phyloP scores from a whole-genome alignment of 2,329 filamentous ascomycete species.

The Penicillium olsonii region DNA sequence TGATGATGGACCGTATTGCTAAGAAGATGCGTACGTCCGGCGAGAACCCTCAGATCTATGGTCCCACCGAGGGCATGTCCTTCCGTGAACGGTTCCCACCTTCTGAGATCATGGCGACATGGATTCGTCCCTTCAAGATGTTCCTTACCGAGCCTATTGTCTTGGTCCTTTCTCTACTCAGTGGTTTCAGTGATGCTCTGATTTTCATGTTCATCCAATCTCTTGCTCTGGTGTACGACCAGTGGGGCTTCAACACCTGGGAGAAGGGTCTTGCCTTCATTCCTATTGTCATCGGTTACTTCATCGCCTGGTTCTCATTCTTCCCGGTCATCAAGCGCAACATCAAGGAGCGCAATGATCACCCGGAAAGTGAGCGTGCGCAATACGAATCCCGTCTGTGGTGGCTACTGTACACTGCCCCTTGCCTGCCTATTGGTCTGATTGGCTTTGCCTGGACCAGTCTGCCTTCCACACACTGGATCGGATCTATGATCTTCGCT shows the following conservation, averaged over 20 bases:
- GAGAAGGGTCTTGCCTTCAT: conserved; percentile 56
- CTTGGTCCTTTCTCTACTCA: conserved; percentile 60
- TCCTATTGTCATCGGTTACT: conserved; percentile 59
- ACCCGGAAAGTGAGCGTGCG: conserved; percentile 54
- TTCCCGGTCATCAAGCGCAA: conserved; percentile 57
- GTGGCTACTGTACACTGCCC: conserved; percentile 62
- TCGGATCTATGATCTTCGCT: conserved; percentile 62
- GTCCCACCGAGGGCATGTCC: conserved; percentile 69
- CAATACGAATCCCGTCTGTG: conserved; percentile 67
- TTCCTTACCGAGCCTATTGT: conserved; percentile 68
- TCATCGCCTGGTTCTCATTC: conserved; percentile 61
- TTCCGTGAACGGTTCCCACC: conserved; percentile 61
- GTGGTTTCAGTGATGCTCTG: conserved; percentile 64
- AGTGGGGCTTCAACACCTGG: conserved; percentile 59
- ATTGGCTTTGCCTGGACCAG: conserved; percentile 65
- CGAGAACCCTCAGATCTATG: conserved; percentile 63
- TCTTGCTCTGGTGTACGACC: conserved; percentile 59
- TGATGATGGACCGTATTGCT: conserved; percentile 77
- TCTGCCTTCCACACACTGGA: conserved; percentile 60
- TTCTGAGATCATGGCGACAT: conserved; percentile 59
- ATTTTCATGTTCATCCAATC: conserved; percentile 69
- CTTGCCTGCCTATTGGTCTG: conserved; percentile 61
- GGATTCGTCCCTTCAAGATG: conserved; percentile 64
- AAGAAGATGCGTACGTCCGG: conserved; percentile 69
- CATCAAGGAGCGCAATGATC: conserved; percentile 46